Conservation (phyloP, 179 eudicot species). For the Gypsophila paniculata region DNA sequence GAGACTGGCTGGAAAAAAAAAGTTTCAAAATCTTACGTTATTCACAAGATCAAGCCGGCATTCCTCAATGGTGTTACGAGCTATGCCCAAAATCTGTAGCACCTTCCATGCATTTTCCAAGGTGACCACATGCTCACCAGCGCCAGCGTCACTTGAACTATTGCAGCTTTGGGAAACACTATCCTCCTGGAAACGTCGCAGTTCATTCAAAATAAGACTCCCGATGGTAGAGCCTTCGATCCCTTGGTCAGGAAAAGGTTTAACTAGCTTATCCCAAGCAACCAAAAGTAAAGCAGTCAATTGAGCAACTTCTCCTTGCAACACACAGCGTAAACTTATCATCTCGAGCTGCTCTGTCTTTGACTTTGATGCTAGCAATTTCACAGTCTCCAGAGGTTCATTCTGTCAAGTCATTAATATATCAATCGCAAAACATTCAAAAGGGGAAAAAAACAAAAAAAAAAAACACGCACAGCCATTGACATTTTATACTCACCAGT, state of each 20-base stretch:
- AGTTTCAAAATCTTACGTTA: too few species aligned
- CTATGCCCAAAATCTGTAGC: not conserved
- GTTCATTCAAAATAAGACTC: not conserved
- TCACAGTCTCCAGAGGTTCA: conserved; percentile 1
- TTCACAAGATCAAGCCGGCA: not conserved
- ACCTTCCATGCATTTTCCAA: not conserved
- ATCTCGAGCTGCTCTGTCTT: not conserved
- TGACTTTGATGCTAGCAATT: not conserved
- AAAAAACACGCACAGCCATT: not conserved
- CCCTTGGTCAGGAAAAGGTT: not conserved
- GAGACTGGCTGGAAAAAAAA: too few species aligned
- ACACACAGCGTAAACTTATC: not conserved
- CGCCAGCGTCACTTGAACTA: not conserved
- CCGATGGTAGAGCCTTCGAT: not conserved
- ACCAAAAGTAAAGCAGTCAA: not conserved
- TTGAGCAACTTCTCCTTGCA: conserved; percentile 4
- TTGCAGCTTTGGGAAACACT: not conserved
- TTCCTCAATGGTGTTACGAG: not conserved
- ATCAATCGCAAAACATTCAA: not conserved
- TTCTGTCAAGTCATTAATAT: not conserved
- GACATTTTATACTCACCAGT: not conserved
- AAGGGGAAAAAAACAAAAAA: too few species aligned
- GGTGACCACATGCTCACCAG: not conserved
- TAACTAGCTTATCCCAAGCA: conserved; percentile 2
- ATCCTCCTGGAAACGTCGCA: not conserved